Evolutionary conservation across 441 rosid genomes (phyloP).

Genomic region (Gossypium lobatum): DNA sequence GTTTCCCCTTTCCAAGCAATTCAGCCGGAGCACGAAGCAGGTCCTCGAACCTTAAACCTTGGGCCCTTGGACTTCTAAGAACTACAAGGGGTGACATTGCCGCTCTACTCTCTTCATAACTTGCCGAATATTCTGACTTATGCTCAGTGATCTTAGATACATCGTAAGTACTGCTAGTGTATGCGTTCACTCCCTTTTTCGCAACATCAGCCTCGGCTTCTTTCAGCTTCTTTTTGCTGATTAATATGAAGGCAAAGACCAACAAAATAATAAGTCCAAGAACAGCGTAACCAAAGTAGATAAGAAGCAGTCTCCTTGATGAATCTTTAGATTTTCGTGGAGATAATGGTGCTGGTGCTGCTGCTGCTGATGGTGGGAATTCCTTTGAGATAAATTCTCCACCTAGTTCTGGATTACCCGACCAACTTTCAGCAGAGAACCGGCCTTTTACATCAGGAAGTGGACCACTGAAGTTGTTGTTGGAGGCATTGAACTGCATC

Average conservation of each 20-base stretch:
- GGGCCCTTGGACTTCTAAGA: constrained; percentile 32
- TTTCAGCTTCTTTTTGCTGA: constrained; percentile 23
- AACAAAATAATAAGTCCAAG: constrained; percentile 27
- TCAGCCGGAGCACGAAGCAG: constrained; percentile 61
- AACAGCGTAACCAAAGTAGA: constrained; percentile 42
- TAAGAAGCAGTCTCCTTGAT: constrained; percentile 25
- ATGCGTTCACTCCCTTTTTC: constrained; percentile 1
- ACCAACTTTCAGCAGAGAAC: constrained; percentile 35
- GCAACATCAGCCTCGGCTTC: neutral
- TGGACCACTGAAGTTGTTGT: constrained; percentile 51
- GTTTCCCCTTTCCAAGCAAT: constrained; percentile 51
- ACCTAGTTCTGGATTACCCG: constrained; percentile 42
- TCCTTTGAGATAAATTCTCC: constrained; percentile 32
- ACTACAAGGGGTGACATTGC: constrained; percentile 30
- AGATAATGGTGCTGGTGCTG: constrained; percentile 14
- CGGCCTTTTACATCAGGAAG: constrained; percentile 38
- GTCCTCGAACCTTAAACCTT: constrained; percentile 42
- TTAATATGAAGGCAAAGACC: constrained; percentile 23
- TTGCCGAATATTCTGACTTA: constrained; percentile 45
- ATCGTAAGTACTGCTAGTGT: constrained; percentile 14
- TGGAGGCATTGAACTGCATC: constrained; percentile 40
- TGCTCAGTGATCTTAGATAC: constrained; percentile 22
- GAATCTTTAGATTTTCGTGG: constrained; percentile 13
- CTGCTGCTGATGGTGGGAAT: constrained; percentile 27
- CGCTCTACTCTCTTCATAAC: constrained; percentile 34